Base-by-base conservation (phyloP, 306 rosid species). In the Echinosophora koreensis region DNA sequence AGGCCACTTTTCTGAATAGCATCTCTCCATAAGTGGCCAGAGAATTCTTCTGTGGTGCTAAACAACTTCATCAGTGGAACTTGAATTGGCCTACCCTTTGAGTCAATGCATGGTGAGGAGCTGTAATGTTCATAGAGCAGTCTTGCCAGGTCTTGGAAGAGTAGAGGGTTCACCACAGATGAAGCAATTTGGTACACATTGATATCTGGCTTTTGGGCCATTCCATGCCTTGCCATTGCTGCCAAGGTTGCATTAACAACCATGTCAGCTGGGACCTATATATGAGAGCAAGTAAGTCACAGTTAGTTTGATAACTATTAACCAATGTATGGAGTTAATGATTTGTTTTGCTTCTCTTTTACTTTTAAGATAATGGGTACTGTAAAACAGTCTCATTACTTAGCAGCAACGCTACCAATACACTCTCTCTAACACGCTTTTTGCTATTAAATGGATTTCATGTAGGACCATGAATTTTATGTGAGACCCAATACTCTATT, bases 251-350 rank as follows among this genome's bases (percentile, higher is more conserved):
- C 97, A 58, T 89, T 95, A 4, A 91, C 97, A 42, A 95, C 99
- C 97, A 95, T 92, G 82, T 95, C 99, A 15, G 94, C 97, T 60
- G 97, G 97, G 2, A 92, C 97, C 99, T 95, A 74, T 60, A 14
- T 22, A 22, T 0, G 22, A 58, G 38, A 54, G 35, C 60, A 73
- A 66, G 63, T 69, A 54, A 81, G 54, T 8, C 41, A 27, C 3
- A 77, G 16, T 66, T 32, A 63, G 34, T 64, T 42, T 59, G 32
- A 70, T 17, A 37, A 38, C 30, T 54, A 27, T 37, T 52, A 14
- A 78, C 27, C n/a, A 74, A 60, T 44, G 7, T 13, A 4, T 57
- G 1, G 10, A 47, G 27, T 55, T 51, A 35, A 54, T 72, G 37
- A 78, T 38, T 69, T 69, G 69, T 44, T 34, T 7, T 47, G 37